A percentile compares a stretch with the other conserved stretches of the same genome.
phyloP scores from a whole-genome alignment of 1,284 basidiomycete species.

The Somion occarium region DNA sequence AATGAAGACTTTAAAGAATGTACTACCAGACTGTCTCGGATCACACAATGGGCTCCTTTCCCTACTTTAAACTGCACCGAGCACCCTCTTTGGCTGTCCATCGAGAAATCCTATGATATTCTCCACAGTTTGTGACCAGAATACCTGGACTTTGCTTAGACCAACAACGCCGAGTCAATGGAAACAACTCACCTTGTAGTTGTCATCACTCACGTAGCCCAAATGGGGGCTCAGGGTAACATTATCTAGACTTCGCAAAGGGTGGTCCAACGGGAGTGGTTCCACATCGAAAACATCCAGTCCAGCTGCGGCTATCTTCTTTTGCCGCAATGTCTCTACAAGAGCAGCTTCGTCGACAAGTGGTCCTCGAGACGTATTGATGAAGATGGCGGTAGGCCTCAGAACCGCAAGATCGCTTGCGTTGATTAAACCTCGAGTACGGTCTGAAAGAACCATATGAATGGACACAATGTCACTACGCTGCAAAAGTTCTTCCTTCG shows the following conservation, averaged over 20 bases:
- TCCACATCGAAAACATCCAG: constrained; percentile 60
- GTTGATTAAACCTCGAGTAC: constrained; percentile 44
- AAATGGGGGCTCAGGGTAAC: constrained; percentile 58
- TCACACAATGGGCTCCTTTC: not conserved
- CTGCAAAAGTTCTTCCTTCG: constrained; percentile 49
- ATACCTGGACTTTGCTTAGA: constrained; percentile 17
- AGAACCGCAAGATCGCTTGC: constrained; percentile 42
- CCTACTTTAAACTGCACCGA: not conserved
- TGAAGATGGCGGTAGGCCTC: constrained; percentile 52
- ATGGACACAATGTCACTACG: constrained; percentile 56
- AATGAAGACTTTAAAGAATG: no score
- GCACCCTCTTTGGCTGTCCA: constrained; percentile 28
- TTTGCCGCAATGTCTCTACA: constrained; percentile 42
- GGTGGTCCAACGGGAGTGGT: constrained; percentile 54
- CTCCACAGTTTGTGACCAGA: constrained; percentile 40
- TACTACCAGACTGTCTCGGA: not conserved
- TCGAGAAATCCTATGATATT: constrained; percentile 47
- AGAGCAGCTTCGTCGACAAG: constrained; percentile 53
- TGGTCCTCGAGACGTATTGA: constrained; percentile 63
- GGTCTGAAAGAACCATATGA: constrained; percentile 52
- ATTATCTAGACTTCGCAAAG: constrained; percentile 44
- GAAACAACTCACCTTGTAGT: constrained; percentile 36
- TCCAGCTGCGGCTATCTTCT: constrained; percentile 49
- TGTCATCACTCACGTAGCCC: constrained; percentile 50
- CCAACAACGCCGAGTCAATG: not conserved